These are phyloP conservation scores for Coelastrella sp. DNA, from an alignment of 139 green algal species.

Conservation along the genomic window DNA sequence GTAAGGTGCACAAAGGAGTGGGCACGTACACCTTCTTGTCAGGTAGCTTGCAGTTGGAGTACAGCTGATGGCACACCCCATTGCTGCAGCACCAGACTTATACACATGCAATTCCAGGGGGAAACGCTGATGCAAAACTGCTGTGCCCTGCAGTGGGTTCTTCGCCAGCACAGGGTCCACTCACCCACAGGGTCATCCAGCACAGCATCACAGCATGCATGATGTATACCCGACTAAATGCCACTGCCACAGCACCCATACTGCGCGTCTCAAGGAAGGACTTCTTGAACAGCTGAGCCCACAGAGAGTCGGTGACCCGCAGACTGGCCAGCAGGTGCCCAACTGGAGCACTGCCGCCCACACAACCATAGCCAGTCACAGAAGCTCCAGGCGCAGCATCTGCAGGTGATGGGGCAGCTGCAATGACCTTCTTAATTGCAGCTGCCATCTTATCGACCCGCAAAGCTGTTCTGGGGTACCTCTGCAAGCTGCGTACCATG, in stretches of 20 bases:
- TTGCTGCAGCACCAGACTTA: no score
- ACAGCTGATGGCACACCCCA: neutral
- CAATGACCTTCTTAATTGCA: neutral
- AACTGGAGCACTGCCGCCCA: neutral
- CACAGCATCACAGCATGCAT: conserved; percentile 31
- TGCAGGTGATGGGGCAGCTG: neutral
- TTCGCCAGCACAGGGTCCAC: no score
- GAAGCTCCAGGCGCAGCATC: neutral
- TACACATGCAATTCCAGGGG: no score
- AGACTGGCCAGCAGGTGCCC: neutral
- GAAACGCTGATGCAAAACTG: neutral
- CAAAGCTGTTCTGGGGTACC: neutral
- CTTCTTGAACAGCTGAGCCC: conserved; percentile 23
- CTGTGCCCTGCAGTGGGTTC: no score
- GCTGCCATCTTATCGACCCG: neutral
- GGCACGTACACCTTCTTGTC: no score
- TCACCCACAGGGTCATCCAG: conserved; percentile 32
- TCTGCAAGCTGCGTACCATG: neutral
- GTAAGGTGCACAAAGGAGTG: no score
- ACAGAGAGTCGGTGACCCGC: neutral
- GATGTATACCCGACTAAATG: conserved; percentile 34
- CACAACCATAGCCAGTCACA: conserved; percentile 2
- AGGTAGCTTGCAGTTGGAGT: no score
- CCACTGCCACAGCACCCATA: conserved; percentile 24
- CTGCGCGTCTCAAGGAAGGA: conserved; percentile 33